Conservation (phyloP, 805 yeast species). For the Pichia insulana region DNA sequence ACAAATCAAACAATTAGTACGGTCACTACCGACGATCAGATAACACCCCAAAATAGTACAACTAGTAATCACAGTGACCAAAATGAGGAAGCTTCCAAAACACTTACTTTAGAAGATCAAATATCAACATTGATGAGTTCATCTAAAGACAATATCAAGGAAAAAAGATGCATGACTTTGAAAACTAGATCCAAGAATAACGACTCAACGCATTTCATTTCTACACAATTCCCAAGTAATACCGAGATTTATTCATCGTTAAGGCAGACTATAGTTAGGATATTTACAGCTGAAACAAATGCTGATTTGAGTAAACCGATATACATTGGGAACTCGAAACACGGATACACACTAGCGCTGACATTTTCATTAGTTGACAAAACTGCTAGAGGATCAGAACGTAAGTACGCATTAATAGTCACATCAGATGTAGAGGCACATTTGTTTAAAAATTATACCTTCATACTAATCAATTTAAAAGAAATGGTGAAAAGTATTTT, state of each 20-base stretch:
- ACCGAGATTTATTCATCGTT: constrained; percentile 44
- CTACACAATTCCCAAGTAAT: constrained; percentile 55
- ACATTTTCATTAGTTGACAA: constrained; percentile 56
- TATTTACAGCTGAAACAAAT: constrained; percentile 59
- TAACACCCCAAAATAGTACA: background rate
- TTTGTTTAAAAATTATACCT: constrained; percentile 47
- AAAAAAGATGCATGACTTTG: constrained; percentile 8
- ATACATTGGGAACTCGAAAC: constrained; percentile 51
- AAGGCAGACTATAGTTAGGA: constrained; percentile 52
- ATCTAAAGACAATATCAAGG: background rate
- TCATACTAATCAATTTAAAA: constrained; percentile 33
- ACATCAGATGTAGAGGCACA: constrained; percentile 46
- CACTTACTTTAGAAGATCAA: constrained; percentile 8
- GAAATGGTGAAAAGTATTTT: constrained; percentile 35
- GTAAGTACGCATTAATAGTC: constrained; percentile 55
- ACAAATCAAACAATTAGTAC: background rate
- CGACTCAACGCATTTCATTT: constrained; percentile 29
- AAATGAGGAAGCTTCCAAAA: constrained; percentile 1
- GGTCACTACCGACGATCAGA: background rate
- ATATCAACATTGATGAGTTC: constrained; percentile 1
- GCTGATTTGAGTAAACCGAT: constrained; percentile 51
- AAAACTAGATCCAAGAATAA: constrained; percentile 11
- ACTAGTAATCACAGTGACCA: background rate
- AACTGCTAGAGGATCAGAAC: constrained; percentile 66
- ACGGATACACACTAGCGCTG: constrained; percentile 52